Base-by-base conservation (phyloP, 805 yeast species). In the Spathaspora girioi region DNA sequence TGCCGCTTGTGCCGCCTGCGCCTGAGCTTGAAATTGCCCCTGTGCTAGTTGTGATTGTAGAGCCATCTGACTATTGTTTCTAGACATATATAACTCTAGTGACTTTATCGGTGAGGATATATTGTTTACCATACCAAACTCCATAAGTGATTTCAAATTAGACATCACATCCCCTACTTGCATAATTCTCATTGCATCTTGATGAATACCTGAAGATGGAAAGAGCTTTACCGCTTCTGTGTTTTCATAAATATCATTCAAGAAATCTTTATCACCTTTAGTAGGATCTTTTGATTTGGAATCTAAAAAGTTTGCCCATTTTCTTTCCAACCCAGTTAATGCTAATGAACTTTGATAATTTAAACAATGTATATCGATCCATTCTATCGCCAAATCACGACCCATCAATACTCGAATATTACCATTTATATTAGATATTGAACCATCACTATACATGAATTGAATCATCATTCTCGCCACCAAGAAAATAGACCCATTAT, bases 91-190 rank as follows among this genome's bases (percentile, higher is more conserved):
- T 42, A 72, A 58, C 49, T 77, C 81, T 49, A 86, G 69, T 0
- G 87, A 81, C 20, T 76, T 78, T 42, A 81, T 54, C 0, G 91
- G 89, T 32, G 84, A 79, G 5, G 65, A 65, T 2, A 79, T 73
- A 23, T 80, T 74, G 31, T 71, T 71, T 6, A 76, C 66, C 51
- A 72, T 69, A 9, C 87, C 78, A 57, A 76, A 81, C 10, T 76
- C 70, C 82, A 88, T 83, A 50, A 90, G 68, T 5, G 87, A 83
- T 50, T 80, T 78, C 55, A 89, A 73, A 54, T 82, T 81, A 0
- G 90, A 76, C 89, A 90, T 86, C 9, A 86, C 85, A 65, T 89
- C 94, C 42, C 90, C 79, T 4, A 87, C 81, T 64, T 88, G 93
- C 69, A 89, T 67, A 19, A 84, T 75, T 53, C 93, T 71, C 81